Base-by-base conservation (phyloP, 2,329 filamentous ascomycete genomes). In the Pestalotiopsis sp. region DNA sequence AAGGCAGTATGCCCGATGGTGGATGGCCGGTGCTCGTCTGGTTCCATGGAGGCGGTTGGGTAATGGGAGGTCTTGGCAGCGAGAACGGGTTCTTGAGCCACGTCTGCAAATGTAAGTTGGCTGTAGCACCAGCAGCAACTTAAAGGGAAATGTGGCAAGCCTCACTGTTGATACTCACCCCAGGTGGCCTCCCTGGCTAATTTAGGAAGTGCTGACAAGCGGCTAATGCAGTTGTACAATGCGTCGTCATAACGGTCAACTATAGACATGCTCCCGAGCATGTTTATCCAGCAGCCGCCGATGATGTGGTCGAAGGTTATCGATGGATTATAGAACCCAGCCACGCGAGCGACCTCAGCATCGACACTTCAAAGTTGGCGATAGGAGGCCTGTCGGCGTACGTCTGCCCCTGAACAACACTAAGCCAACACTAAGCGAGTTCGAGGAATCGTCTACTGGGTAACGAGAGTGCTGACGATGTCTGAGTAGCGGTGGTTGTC, bases 41-140 rank as follows among this genome's bases (percentile, higher is more conserved):
- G 81, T 78, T 77, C 27, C 81, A 82, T 59, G 81, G 81, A 25
- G 81, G 81, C 4, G 80, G 80, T 2, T 82, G 80, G 80, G 80
- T 77, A 4, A 74, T 80, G 65, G 81, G 81, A 0, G 77, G 76
- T 3, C 64, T 81, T 5, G 73, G 74, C 6, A 80, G 74, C 65
- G 79, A 80, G 9, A 77, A 76, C 11, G 79, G 77, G 41, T 76
- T 81, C 49, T 76, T 77, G 59, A 78, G 75, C 4, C 74, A 75
- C 63, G 68, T 77, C 9, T 81, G 79, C 63, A 67, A 76, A 72
- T 68, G 68, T 69, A 41, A 65, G 68, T 59, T 7, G 13, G 31
- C 31, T 9, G 31, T 36, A 36, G 31, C 31, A 36, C 31, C 11
- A 14, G 4, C 27, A 52, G 7, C 45, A 9, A 14, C 20, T 13